Base-by-base conservation (phyloP, 2,329 filamentous ascomycete species). In the Hypoxylon sp. region DNA sequence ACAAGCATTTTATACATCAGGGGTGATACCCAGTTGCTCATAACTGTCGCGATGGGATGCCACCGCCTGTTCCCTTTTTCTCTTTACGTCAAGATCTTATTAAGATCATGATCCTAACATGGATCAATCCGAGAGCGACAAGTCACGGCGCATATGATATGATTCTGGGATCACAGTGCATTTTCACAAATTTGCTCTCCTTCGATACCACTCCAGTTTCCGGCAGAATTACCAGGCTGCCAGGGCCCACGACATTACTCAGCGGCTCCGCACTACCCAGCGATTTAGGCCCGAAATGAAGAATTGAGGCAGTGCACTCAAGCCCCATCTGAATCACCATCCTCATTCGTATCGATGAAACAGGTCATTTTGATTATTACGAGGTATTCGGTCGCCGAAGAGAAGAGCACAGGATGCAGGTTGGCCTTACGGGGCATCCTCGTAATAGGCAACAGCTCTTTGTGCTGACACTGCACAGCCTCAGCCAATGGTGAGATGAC, bases 341-440 rank as follows among this genome's bases (percentile, higher is more conserved):
- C 60, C 49, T 26, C 46, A 58, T 64, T 56, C 40, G 55, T 59
- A 61, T 54, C 20, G 33, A 51, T 67, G 64, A 58, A 64, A 67
- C 56, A 55, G 16, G 20, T 60, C 55, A 51, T 53, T 64, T 55
- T 50, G 24, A 22, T 36, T 33, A 22, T 46, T 60, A 40, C 54
- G 16, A 42, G 33, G 6, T 51, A 40, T 51, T 28, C 9, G 22
- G 16, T 45, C 28, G 22, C 24, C 33, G 12, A 28, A 11, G 36
- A 33, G 26, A 40, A 22, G 28, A 12, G 40, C 42, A 36, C 40
- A 24, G 40, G 52, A 26, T 55, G 28, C 6, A 55, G 3, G 22
- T 30, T 32, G 18, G 55, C 33, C 24, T 14, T 28, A 40, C 30
- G 42, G 20, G 20, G 24, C n/a, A 48, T 33, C 20, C 38, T 36